Evolutionary conservation across 169 alveolate genomes (phyloP), one percentile per base, ranked within the genome.

Genomic region (Babesia caballi): DNA sequence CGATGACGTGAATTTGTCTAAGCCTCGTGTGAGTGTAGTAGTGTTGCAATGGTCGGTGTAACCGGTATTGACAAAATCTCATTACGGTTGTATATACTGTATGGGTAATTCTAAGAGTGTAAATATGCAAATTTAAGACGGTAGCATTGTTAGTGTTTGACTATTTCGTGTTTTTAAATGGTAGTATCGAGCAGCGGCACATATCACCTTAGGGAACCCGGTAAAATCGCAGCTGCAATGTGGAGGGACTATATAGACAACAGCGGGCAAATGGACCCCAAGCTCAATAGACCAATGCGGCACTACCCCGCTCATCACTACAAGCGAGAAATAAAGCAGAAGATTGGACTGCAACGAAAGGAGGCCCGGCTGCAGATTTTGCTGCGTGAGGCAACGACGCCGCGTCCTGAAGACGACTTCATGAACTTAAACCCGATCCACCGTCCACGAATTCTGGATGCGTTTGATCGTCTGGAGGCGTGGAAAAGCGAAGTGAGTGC

Each of bases 231-330:
- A 54, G 21, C 66, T 14, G 65, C 61, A 4, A 75, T 56, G 77
- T 49, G 70, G 66, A 75, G 50, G 60, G 66, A 49, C 30, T 69
- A 60, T 30, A 21, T 44, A 35, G 56, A 42, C 2, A 33, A 33
- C 47, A 49, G 50, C 15, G 73, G 73, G 30, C 59, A 59, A 14
- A 11, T 40, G n/a, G 59, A 59, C 21, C 38, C 71, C 4, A 32
- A 53, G 17, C 66, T 42, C 4, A 54, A 78, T 40, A 67, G 76
- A 30, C 87, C 74, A n/a, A 14, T 33, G 53, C 46, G 87, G 27
- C 87, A 67, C 35, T 78, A 78, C 40, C 87, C 87, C 27, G 77
- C 73, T 47, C 87, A 78, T 52, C 70, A 78, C 47, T 78, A 67
- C 27, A 78, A 61, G 52, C 63, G 87, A n/a, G 49, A 65, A 46